Conservation (phyloP, 1,284 basidiomycete species). For the Austroboletus olivaceoglutinosus region DNA sequence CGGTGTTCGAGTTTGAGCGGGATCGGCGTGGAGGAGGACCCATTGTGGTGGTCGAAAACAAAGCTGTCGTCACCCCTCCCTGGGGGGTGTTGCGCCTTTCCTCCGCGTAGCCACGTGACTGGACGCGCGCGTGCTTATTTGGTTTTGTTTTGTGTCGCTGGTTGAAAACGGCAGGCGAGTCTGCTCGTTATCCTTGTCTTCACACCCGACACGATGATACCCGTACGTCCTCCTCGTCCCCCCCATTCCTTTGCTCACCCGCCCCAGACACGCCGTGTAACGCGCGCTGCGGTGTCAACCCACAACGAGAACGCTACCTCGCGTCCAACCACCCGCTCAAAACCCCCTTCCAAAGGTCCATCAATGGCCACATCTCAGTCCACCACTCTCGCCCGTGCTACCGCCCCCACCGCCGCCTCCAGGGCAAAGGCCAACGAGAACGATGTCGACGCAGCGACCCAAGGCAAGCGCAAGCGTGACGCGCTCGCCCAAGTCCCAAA, state of each 20-base stretch:
- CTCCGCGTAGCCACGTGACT: constrained; percentile 24
- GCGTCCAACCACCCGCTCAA: constrained; percentile 55
- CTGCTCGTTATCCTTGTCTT: constrained; percentile 16
- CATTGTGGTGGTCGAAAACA: constrained; percentile 12
- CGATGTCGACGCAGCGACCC: constrained; percentile 42
- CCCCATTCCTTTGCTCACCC: background rate
- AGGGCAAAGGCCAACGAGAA: constrained; percentile 47
- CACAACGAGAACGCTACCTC: constrained; percentile 66
- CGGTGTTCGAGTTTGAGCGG: constrained; percentile 27
- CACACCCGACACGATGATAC: constrained; percentile 31
- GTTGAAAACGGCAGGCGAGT: constrained; percentile 37
- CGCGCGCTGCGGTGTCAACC: constrained; percentile 51
- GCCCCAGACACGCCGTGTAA: constrained; percentile 54
- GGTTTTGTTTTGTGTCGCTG: constrained; percentile 30
- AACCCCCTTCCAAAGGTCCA: constrained; percentile 46
- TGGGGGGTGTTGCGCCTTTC: constrained; percentile 10
- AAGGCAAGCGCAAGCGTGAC: constrained; percentile 71
- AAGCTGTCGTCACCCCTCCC: constrained; percentile 6
- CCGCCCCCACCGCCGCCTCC: constrained; percentile 48
- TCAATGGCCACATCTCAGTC: constrained; percentile 39
- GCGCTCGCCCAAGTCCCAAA: constrained; percentile 67
- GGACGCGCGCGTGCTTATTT: constrained; percentile 36
- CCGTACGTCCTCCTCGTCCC: constrained; percentile 16
- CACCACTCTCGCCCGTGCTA: constrained; percentile 43
- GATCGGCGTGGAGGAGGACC: constrained; percentile 34